These are phyloP conservation scores for Pseudogymnoascus sp. DNA, from an alignment of 2,329 filamentous ascomycete genomes.

Conservation along the genomic window DNA sequence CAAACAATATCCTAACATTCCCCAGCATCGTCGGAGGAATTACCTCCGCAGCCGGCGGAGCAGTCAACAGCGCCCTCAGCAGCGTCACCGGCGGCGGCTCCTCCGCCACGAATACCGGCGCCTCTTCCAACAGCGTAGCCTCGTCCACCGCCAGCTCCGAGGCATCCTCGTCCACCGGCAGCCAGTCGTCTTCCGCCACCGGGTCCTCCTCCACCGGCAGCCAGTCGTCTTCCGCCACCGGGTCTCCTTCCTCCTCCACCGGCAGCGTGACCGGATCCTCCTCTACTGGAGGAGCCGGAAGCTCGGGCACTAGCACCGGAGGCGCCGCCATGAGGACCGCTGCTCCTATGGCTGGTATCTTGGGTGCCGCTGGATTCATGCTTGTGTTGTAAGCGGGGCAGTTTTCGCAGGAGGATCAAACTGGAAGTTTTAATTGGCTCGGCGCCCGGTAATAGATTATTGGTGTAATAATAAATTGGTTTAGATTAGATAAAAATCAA, in stretches of 20 bases:
- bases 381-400: background rate
- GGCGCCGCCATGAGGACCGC: background rate
- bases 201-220: background rate
- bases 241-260: background rate
- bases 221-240: background rate
- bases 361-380: background rate
- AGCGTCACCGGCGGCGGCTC: background rate
- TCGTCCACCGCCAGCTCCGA: background rate
- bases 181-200: background rate
- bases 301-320: background rate
- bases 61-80: background rate
- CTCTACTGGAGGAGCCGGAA: background rate
- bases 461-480: background rate
- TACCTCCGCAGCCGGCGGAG: background rate
- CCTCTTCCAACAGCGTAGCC: background rate
- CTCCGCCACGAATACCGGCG: background rate
- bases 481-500: constrained; percentile 3
- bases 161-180: background rate
- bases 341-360: background rate
- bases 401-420: background rate
- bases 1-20: background rate
- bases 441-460: constrained; percentile 7
- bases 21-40: background rate
- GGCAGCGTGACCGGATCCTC: background rate
- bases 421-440: constrained; percentile 1